phyloP scores from a whole-genome alignment of 805 yeast species.

The Ogataea pignaliae region DNA sequence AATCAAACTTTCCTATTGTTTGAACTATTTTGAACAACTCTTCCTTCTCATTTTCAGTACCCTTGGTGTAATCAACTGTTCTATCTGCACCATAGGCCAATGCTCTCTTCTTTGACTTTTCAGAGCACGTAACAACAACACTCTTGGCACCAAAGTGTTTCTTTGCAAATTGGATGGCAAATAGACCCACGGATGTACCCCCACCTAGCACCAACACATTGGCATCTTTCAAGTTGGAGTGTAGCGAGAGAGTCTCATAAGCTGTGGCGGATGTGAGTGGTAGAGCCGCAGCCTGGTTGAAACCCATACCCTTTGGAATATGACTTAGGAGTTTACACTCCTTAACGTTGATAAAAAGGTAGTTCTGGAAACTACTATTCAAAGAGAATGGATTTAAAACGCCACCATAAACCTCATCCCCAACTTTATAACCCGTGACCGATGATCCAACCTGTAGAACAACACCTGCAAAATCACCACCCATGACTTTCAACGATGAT shows the following conservation, averaged over 20 bases:
- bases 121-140: constrained; percentile 46
- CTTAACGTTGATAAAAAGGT: constrained; percentile 33
- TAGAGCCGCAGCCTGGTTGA: constrained; percentile 55
- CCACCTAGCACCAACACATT: constrained; percentile 62
- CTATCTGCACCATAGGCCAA: constrained; percentile 47
- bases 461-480: constrained; percentile 24
- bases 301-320: constrained; percentile 38
- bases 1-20: constrained; percentile 44
- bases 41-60: constrained; percentile 29
- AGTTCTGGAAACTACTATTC: constrained; percentile 44
- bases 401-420: constrained; percentile 21
- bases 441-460: constrained; percentile 18
- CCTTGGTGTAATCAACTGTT: constrained; percentile 46
- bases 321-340: constrained; percentile 30
- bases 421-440: constrained; percentile 9
- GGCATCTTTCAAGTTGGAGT: constrained; percentile 28
- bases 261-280: constrained; percentile 64
- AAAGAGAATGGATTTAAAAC: constrained; percentile 2
- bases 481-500: constrained; percentile 11
- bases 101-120: constrained; percentile 10
- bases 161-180: constrained; percentile 49
- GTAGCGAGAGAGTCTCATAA: not conserved
- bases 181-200: constrained; percentile 57
- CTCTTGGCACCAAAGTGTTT: constrained; percentile 36
- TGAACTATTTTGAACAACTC: constrained; percentile 25